Percentiles rank a stretch among this genome's conserved stretches.
phyloP scores from a whole-genome alignment of 805 yeast genomes.

The Wickerhamiella spandovensis region DNA sequence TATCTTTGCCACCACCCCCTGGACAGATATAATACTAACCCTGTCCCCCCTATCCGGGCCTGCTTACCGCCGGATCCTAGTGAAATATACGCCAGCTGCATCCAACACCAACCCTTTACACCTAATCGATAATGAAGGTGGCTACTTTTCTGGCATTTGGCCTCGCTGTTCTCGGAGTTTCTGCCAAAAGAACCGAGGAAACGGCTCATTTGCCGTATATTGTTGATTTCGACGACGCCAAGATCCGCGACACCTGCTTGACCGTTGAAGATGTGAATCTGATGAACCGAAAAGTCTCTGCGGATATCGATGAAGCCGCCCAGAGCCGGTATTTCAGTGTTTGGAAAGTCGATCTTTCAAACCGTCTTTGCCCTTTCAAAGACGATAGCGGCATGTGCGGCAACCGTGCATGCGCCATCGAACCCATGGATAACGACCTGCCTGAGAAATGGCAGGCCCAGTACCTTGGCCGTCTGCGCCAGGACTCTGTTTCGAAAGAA shows the following conservation, averaged over 20 bases:
- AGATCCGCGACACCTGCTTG: slow-evolving; percentile 14
- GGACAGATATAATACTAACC: too few relatives aligned
- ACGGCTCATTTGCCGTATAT: background rate
- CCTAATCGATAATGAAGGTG: background rate
- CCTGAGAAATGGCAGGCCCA: slow-evolving; percentile 68
- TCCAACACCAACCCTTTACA: background rate
- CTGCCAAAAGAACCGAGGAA: background rate
- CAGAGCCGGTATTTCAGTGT: slow-evolving; percentile 73
- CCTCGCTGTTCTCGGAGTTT: background rate
- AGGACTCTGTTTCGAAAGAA: slow-evolving; percentile 22
- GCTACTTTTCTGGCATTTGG: background rate
- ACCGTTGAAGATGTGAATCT: slow-evolving; percentile 34
- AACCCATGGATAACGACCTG: slow-evolving; percentile 61
- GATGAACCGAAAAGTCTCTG: slow-evolving; percentile 40
- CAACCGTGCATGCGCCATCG: slow-evolving; percentile 81
- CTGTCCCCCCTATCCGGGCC: too few relatives aligned
- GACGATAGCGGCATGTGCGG: slow-evolving; percentile 68
- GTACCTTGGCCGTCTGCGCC: slow-evolving; percentile 42
- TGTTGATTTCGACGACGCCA: slow-evolving; percentile 5
- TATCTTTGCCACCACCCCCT: background rate
- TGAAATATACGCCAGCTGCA: background rate
- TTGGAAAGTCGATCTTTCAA: slow-evolving; percentile 70
- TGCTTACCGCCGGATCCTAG: background rate
- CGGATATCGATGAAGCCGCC: slow-evolving; percentile 44
- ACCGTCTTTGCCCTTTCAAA: slow-evolving; percentile 69